phyloP scores from a whole-genome alignment of 441 rosid genomes.

The Pelargonium myrrhifolium region DNA sequence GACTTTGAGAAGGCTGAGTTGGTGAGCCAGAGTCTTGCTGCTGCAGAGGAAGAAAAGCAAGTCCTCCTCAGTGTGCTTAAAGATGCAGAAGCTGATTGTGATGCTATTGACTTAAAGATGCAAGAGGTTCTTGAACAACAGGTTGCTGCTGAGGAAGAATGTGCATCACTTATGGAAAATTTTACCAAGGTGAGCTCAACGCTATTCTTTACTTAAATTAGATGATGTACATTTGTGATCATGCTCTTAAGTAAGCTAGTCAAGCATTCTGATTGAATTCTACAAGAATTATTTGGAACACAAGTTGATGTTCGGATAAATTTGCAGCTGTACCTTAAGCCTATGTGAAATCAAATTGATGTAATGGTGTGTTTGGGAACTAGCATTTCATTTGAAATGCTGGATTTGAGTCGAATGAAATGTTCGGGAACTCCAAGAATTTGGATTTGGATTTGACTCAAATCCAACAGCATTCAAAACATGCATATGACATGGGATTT shows the following conservation, averaged over 20 bases:
- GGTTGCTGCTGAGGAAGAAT: conserved; percentile 65
- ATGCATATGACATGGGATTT: too few relatives aligned
- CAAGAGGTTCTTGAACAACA: conserved; percentile 45
- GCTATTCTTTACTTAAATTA: not conserved
- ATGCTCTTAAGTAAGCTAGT: not conserved
- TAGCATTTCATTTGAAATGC: too few relatives aligned
- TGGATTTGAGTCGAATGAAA: too few relatives aligned
- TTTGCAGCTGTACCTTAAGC: not conserved
- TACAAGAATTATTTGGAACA: not conserved
- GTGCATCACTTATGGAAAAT: conserved; percentile 47
- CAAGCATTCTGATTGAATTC: not conserved
- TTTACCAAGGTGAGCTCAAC: conserved; percentile 48
- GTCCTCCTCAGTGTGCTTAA: conserved; percentile 40
- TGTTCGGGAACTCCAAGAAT: too few relatives aligned
- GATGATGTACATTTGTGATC: not conserved
- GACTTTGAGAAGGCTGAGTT: conserved; percentile 75
- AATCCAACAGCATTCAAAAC: too few relatives aligned
- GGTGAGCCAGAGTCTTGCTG: conserved; percentile 61
- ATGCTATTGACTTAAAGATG: conserved; percentile 57
- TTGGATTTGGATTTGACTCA: too few relatives aligned
- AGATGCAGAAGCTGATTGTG: conserved; percentile 58
- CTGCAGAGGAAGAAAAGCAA: conserved; percentile 42
- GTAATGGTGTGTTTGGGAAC: too few relatives aligned
- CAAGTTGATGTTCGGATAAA: not conserved
- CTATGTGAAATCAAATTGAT: not conserved